Evolutionary conservation across 1,139 yeast genomes (phyloP).

Genomic region (Scheffersomyces lignicola): DNA sequence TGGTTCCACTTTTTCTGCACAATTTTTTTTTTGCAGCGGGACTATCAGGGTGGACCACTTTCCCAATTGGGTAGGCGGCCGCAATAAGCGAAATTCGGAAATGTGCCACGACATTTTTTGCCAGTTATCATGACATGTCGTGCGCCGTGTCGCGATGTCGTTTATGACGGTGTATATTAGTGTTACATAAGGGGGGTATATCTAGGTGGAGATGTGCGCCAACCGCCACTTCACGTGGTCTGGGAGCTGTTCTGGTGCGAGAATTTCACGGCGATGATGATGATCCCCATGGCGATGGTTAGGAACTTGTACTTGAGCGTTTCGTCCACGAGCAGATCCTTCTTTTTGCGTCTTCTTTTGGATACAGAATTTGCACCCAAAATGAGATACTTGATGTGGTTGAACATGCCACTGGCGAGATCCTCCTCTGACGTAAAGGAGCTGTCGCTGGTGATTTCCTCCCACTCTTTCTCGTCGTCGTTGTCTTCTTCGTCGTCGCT

Average conservation of each 20-base stretch:
- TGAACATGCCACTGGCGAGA: constrained; percentile 26
- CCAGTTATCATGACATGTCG: too few relatives aligned
- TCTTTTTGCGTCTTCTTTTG: constrained; percentile 18
- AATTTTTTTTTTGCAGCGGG: constrained; percentile 5
- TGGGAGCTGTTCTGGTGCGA: constrained; percentile 25
- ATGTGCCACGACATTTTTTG: constrained; percentile 6
- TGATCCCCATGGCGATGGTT: constrained; percentile 45
- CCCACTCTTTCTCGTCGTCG: constrained; percentile 16
- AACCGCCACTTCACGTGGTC: too few relatives aligned
- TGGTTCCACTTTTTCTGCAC: constrained; percentile 16
- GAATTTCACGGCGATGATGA: constrained; percentile 42
- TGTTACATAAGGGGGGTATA: too few relatives aligned
- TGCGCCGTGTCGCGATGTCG: too few relatives aligned
- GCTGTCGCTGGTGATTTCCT: constrained; percentile 12
- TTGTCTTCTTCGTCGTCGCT: constrained; percentile 15
- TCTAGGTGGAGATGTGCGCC: too few relatives aligned
- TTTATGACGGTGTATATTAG: too few relatives aligned
- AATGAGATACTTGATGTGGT: constrained; percentile 35
- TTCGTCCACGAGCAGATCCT: constrained; percentile 37
- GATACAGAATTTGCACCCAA: constrained; percentile 27
- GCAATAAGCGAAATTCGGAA: constrained; percentile 5
- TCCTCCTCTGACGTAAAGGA: constrained; percentile 16
- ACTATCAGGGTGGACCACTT: constrained; percentile 5
- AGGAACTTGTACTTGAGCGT: constrained; percentile 44
- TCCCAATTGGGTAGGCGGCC: constrained; percentile 2